phyloP scores from a whole-genome alignment of 192 early-diverging fungal species.

The Fimicolochytrium jonesii region DNA sequence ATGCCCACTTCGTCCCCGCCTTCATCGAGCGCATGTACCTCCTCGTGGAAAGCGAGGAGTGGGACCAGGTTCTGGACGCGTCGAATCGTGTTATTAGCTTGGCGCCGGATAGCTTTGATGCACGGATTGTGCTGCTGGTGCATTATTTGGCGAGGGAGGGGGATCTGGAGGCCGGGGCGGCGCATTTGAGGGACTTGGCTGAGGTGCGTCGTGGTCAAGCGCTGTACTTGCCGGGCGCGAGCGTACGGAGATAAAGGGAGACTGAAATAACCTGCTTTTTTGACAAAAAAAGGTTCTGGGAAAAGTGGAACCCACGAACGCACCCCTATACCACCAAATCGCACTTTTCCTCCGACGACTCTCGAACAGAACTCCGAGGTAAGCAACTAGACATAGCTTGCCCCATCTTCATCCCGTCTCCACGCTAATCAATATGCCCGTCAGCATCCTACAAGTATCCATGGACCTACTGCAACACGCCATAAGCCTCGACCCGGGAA shows the following conservation, averaged over 20 bases:
- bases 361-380: slow-evolving; percentile 25
- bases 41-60: slow-evolving; percentile 38
- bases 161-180: slow-evolving; percentile 22
- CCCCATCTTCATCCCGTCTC: not conserved
- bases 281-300: no score
- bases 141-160: slow-evolving; percentile 43
- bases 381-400: no score
- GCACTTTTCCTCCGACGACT: slow-evolving; percentile 37
- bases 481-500: slow-evolving; percentile 25
- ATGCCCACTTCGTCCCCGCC: slow-evolving; percentile 45
- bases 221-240: no score
- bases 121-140: slow-evolving; percentile 28
- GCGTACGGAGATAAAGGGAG: not conserved
- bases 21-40: slow-evolving; percentile 50
- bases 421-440: not conserved
- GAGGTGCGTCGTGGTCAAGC: slow-evolving; percentile 18
- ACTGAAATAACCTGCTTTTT: not conserved
- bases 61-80: slow-evolving; percentile 48
- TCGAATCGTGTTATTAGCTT: slow-evolving; percentile 34
- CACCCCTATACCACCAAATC: slow-evolving; percentile 22
- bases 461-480: slow-evolving; percentile 27
- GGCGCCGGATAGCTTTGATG: slow-evolving; percentile 42
- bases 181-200: slow-evolving; percentile 32
- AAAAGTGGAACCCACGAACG: slow-evolving; percentile 39
- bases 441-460: slow-evolving; percentile 39